phyloP scores from a whole-genome alignment of 495 filamentous ascomycete species.

The Daldinia caldariorum region DNA sequence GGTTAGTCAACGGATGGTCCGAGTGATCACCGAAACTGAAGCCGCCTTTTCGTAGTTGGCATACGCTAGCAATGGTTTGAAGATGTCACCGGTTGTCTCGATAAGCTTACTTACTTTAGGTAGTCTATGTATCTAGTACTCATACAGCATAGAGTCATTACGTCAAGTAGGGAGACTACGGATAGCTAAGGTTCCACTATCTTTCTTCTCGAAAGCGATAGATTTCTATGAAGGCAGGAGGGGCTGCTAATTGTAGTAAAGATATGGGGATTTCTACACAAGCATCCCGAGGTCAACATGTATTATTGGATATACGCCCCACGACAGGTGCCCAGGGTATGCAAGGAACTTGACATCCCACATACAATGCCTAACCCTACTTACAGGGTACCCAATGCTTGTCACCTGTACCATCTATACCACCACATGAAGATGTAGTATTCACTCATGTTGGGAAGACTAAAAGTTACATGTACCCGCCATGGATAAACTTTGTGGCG shows the following conservation, averaged over 20 bases:
- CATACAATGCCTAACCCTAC: background rate
- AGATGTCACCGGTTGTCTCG: background rate
- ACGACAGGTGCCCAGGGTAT: background rate
- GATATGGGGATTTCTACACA: background rate
- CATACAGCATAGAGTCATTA: conserved; percentile 1
- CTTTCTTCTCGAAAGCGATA: background rate
- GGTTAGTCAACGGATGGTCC: background rate
- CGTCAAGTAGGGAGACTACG: background rate
- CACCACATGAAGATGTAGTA: background rate
- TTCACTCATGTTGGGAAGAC: background rate
- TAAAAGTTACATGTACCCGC: background rate
- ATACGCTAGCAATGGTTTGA: background rate
- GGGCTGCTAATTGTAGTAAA: background rate
- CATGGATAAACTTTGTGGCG: background rate
- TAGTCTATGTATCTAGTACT: background rate
- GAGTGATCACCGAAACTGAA: background rate
- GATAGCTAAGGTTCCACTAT: conserved; percentile 2
- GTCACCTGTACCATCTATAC: background rate
- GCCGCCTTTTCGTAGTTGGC: background rate
- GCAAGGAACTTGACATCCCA: background rate
- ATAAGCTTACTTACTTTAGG: background rate
- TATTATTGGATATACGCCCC: no score
- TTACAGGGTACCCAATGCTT: background rate
- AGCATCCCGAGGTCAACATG: no score
- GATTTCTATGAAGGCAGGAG: background rate